Evolutionary conservation across 768 basidiomycete species (phyloP), one percentile per base, ranked within the genome.

Genomic region (Lactifluus subvellereus): DNA sequence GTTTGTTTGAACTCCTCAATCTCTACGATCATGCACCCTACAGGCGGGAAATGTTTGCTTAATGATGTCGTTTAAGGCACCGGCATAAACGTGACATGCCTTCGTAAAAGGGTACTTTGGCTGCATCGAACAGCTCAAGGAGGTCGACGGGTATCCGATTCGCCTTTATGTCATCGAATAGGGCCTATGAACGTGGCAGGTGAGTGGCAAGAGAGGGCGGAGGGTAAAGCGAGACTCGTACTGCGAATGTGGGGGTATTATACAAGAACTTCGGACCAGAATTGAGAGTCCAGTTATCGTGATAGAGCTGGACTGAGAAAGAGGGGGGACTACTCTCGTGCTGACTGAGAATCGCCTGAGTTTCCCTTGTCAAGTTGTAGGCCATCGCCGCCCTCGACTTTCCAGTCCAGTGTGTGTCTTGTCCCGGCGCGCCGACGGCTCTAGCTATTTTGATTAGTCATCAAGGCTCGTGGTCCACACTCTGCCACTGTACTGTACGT

Each of bases 21-120:
- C 71, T 94, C 91, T 2, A 92, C 91, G 62, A 94, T 80, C 82
- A 94, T 84, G 69, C 89, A 91, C 42, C 91, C 91, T 94, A 57
- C 6, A 33, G 57, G 20, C n/a, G 48, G 42, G 30, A 27, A 32
- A 54, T 11, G 42, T 1, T 33, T 11, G 48, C 43, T 59, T 6
- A 65, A 20, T 40, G 53, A 45, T 33, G 9, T 20, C 32, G 54
- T 45, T 18, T 20, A 22, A 11, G 27, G 53, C 5, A 42, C 43
- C 5, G 42, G 42, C 7, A 18, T 14, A 59, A n/a, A 48, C 45
- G 50, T 38, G 55, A 75, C 79, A 32, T 62, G 90, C 91, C 91
- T 72, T 93, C 88, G 72, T 92, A 94, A 73, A 91, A 94, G 22
- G 89, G 88, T 4, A 91, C 80, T 60, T 79, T 79, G 4, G 84